A percentile compares a stretch with the other conserved stretches of the same genome.
Conservation (phyloP, 164 flowering plant genomes). For the Annona cherimola region DNA sequence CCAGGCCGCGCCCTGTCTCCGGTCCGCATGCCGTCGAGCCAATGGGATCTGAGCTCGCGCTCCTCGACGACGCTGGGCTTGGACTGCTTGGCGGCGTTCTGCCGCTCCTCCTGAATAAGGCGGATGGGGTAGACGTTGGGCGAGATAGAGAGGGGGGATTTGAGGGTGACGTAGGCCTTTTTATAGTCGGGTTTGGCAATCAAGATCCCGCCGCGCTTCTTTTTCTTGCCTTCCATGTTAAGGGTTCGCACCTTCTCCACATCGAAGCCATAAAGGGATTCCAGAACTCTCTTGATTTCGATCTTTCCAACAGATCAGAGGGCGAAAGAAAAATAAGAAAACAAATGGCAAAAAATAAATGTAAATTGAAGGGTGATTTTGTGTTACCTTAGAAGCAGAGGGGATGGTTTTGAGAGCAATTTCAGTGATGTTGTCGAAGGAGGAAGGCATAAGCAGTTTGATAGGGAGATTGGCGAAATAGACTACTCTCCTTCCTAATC, state of each 20-base stretch:
- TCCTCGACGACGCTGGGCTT: constrained; percentile 10
- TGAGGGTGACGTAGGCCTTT: constrained; percentile 21
- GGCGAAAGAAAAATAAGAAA: not conserved
- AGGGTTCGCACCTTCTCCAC: constrained; percentile 18
- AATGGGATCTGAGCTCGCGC: constrained; percentile 7
- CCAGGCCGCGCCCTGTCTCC: not conserved
- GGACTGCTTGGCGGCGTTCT: constrained; percentile 7
- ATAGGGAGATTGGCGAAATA: constrained; percentile 17
- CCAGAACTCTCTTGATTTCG: constrained; percentile 20
- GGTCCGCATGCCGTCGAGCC: constrained; percentile 9
- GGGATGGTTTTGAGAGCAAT: constrained; percentile 20
- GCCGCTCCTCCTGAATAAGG: constrained; percentile 13
- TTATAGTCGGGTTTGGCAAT: constrained; percentile 20
- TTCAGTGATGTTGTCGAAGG: constrained; percentile 18
- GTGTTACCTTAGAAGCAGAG: constrained; percentile 17
- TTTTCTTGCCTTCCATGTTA: constrained; percentile 22
- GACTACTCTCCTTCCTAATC: constrained; percentile 12
- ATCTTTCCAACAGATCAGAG: constrained; percentile 5
- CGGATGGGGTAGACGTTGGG: constrained; percentile 14
- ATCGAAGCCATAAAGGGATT: constrained; percentile 16
- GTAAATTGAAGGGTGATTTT: not conserved
- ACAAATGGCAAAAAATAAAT: not conserved
- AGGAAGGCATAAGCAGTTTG: constrained; percentile 17
- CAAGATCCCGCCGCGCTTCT: constrained; percentile 17
- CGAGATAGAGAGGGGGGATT: constrained; percentile 12